Conservation (phyloP, 148 eudicot genomes). For the Dysphania ambrosioides region DNA sequence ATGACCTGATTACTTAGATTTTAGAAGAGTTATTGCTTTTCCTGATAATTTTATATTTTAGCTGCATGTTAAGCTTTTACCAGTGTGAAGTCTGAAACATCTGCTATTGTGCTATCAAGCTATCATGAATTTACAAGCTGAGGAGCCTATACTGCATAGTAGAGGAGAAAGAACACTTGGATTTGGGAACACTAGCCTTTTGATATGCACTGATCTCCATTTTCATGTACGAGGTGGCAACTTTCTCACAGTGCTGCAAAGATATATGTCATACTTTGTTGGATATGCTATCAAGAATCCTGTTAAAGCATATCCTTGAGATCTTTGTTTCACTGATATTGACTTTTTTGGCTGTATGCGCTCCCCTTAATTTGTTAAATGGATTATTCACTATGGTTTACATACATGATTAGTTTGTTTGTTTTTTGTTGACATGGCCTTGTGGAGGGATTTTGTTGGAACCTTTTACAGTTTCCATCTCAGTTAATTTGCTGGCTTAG, state of each 20-base stretch:
- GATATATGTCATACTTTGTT: neutral
- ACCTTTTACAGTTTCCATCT: neutral
- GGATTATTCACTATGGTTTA: neutral
- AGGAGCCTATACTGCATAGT: neutral
- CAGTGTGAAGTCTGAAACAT: neutral
- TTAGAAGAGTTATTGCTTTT: neutral
- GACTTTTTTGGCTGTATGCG: neutral
- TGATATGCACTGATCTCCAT: neutral
- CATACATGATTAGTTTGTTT: neutral
- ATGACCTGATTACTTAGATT: slow-evolving; percentile 6
- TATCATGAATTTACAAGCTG: neutral
- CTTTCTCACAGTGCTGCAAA: neutral
- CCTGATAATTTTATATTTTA: neutral
- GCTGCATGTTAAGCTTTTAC: neutral
- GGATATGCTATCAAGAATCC: neutral
- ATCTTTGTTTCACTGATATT: neutral
- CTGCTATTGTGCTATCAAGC: neutral
- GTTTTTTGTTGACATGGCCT: neutral
- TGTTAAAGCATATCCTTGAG: neutral
- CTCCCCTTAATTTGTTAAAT: neutral
- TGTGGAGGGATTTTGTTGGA: neutral
- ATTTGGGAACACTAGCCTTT: neutral
- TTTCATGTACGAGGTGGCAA: neutral
- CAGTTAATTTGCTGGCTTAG: neutral
- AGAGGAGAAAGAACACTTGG: neutral